These are phyloP conservation scores for Bonia amplexicaulis DNA, from an alignment of 176 grass and related monocot species.

Conservation along the genomic window DNA sequence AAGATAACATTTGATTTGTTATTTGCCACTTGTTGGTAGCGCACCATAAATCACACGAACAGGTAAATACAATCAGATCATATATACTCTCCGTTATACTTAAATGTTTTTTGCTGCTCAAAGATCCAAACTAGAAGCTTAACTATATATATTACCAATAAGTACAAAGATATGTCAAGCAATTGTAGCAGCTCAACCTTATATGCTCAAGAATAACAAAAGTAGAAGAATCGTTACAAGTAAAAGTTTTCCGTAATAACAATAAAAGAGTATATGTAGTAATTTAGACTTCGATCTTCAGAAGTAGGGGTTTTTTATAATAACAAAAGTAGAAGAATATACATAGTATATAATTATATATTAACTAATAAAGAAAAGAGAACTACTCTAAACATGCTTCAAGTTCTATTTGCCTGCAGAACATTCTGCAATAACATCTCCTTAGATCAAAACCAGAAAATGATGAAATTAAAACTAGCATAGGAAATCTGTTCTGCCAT, in stretches of 20 bases:
- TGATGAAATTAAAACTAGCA: not conserved
- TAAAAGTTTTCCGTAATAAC: not conserved
- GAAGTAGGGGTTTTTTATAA: not conserved
- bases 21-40: conserved; percentile 1
- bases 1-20: conserved; percentile 5
- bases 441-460: not conserved
- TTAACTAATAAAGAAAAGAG: not conserved
- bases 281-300: not conserved
- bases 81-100: not conserved
- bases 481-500: not conserved
- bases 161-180: not conserved
- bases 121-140: not conserved
- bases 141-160: not conserved
- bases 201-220: not conserved
- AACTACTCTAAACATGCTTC: conserved; percentile 2
- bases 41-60: not conserved
- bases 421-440: not conserved
- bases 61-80: not conserved
- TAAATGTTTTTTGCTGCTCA: not conserved
- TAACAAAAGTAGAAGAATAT: not conserved
- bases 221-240: too few relatives aligned
- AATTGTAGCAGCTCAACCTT: not conserved
- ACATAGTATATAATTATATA: not conserved
- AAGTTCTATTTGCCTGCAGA: not conserved
- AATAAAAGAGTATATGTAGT: not conserved